Evolutionary conservation across 768 basidiomycete genomes (phyloP).

Genomic region (Trametopsis cervina): DNA sequence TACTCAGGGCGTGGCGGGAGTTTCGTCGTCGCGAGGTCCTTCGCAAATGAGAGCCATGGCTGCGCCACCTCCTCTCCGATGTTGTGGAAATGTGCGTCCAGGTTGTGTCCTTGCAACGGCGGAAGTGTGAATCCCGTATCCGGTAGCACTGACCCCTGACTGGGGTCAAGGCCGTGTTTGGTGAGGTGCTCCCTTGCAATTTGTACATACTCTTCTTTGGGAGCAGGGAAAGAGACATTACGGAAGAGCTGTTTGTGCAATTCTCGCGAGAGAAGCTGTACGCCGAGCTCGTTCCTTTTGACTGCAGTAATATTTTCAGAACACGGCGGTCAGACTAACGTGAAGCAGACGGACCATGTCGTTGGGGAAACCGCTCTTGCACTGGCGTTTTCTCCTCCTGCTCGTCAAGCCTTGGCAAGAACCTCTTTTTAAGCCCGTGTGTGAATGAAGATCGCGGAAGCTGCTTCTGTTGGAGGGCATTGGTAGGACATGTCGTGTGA

Average conservation of each 20-base stretch:
- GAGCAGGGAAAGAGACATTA: conserved; percentile 54
- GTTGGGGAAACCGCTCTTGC: neutral
- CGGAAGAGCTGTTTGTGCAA: conserved; percentile 82
- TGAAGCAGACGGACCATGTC: no score
- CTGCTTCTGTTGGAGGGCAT: conserved; percentile 9
- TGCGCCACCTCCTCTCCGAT: conserved; percentile 64
- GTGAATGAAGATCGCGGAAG: conserved; percentile 13
- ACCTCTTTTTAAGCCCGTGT: no score
- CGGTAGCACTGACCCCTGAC: conserved; percentile 74
- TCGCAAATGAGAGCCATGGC: conserved; percentile 72
- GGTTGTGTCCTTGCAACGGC: conserved; percentile 67
- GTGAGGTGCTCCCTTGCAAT: conserved; percentile 78
- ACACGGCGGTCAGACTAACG: neutral
- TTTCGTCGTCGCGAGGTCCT: conserved; percentile 40
- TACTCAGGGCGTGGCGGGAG: conserved; percentile 57
- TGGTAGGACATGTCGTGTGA: conserved; percentile 9
- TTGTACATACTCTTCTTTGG: conserved; percentile 53
- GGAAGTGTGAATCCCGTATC: conserved; percentile 79
- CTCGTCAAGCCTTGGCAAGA: no score
- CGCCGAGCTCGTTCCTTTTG: conserved; percentile 84
- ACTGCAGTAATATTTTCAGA: conserved; percentile 30
- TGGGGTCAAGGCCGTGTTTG: conserved; percentile 75
- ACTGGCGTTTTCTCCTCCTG: neutral
- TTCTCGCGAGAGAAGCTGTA: conserved; percentile 81
- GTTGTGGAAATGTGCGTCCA: conserved; percentile 85